Percentiles rank a stretch among this genome's conserved stretches.
phyloP scores from a whole-genome alignment of 768 basidiomycete genomes.

The Boletus edulis region DNA sequence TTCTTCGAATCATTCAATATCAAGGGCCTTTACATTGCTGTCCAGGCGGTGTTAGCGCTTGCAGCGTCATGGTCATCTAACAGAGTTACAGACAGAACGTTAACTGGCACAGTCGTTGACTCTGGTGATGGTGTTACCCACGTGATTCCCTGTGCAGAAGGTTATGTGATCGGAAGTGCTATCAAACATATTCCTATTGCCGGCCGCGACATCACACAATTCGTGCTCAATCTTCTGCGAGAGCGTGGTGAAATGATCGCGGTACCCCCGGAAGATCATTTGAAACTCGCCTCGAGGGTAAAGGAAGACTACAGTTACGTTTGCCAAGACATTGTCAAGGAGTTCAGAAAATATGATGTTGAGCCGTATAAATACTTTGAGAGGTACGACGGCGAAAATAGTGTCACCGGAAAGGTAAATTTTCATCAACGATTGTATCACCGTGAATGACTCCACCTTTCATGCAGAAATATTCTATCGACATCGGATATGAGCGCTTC shows the following conservation, averaged over 20 bases:
- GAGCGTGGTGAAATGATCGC: slow-evolving; percentile 88
- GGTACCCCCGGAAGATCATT: slow-evolving; percentile 95
- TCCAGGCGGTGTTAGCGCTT: slow-evolving; percentile 96
- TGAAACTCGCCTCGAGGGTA: slow-evolving; percentile 87
- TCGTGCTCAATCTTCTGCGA: slow-evolving; percentile 92
- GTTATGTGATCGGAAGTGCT: slow-evolving; percentile 97
- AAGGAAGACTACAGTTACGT: slow-evolving; percentile 99
- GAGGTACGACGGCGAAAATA: slow-evolving; percentile 90
- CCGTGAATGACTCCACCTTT: slow-evolving; percentile 6
- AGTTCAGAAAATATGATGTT: slow-evolving; percentile 96
- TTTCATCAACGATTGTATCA: neutral
- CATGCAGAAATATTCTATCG: slow-evolving; percentile 83
- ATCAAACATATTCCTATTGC: slow-evolving; percentile 99
- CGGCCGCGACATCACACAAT: slow-evolving; percentile 94
- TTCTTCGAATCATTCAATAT: slow-evolving; percentile 99
- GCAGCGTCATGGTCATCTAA: slow-evolving; percentile 97
- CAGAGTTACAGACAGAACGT: slow-evolving; percentile 82
- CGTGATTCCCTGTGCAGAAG: slow-evolving; percentile 94
- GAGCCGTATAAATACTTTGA: slow-evolving; percentile 96
- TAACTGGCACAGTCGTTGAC: slow-evolving; percentile 97
- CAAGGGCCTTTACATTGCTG: slow-evolving; percentile 96
- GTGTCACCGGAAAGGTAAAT: slow-evolving; percentile 85
- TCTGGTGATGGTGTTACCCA: slow-evolving; percentile 99
- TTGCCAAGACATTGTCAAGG: slow-evolving; percentile 98
- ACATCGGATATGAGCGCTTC: slow-evolving; percentile 98